Conservation (phyloP, 1,284 basidiomycete species). For the Marasmius sp. region DNA sequence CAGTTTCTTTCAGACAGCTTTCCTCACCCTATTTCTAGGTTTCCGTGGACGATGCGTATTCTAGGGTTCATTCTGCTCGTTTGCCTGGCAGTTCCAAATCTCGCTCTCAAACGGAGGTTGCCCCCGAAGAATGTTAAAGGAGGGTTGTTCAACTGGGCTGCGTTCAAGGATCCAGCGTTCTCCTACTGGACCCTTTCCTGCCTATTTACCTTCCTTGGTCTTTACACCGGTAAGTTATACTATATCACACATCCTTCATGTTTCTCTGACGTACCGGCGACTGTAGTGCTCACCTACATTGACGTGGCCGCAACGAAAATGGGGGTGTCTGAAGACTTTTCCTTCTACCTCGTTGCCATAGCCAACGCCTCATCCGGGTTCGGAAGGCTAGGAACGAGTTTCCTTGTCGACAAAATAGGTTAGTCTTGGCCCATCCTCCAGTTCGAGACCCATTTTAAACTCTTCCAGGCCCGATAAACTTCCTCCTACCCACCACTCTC, state of each 20-base stretch:
- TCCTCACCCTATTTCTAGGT: conserved; percentile 25
- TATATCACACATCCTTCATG: neutral
- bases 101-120: conserved; percentile 39
- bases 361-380: conserved; percentile 40
- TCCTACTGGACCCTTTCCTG: conserved; percentile 32
- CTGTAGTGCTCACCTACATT: conserved; percentile 49
- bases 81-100: conserved; percentile 32
- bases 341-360: conserved; percentile 46
- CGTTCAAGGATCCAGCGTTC: conserved; percentile 37
- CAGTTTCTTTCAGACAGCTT: neutral
- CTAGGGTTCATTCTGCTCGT: conserved; percentile 40
- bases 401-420: conserved; percentile 39
- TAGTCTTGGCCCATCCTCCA: conserved; percentile 2
- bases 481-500: conserved; percentile 39
- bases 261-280: neutral
- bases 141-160: conserved; percentile 36
- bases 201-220: conserved; percentile 43
- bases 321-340: conserved; percentile 34
- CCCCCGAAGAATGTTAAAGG: conserved; percentile 36
- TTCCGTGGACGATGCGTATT: conserved; percentile 48
- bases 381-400: conserved; percentile 37
- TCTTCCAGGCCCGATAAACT: conserved; percentile 38
- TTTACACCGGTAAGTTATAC: conserved; percentile 46
- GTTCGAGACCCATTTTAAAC: neutral
- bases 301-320: conserved; percentile 39